Conservation (phyloP, 768 basidiomycete species). For the Tylopilus plumbeoviolaceoides region DNA sequence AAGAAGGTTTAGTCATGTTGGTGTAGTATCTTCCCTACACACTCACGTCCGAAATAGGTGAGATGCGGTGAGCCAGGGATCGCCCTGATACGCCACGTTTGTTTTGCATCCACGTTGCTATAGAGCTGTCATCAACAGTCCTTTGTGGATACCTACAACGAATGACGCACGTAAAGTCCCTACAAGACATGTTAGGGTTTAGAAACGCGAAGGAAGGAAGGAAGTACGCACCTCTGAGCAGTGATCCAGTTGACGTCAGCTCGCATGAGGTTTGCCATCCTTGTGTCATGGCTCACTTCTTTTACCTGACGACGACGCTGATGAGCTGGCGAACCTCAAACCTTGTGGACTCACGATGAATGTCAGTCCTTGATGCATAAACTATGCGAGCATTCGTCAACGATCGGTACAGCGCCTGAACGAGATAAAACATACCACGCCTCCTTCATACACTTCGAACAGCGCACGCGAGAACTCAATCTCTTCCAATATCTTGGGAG, state of each 20-base stretch:
- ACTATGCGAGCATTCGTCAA: slow-evolving; percentile 40
- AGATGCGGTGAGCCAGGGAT: slow-evolving; percentile 52
- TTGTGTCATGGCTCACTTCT: slow-evolving; percentile 77
- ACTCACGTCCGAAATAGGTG: slow-evolving; percentile 72
- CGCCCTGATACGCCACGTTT: slow-evolving; percentile 70
- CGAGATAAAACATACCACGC: slow-evolving; percentile 49
- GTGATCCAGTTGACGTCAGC: slow-evolving; percentile 88
- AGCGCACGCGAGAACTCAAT: slow-evolving; percentile 78
- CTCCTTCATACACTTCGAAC: slow-evolving; percentile 89
- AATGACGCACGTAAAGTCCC: slow-evolving; percentile 68
- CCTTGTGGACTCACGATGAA: slow-evolving; percentile 53
- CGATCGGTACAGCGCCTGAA: not conserved
- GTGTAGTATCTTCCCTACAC: not conserved
- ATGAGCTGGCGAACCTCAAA: slow-evolving; percentile 1
- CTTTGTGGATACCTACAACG: not conserved
- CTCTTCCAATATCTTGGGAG: slow-evolving; percentile 61
- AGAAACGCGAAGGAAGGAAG: not conserved
- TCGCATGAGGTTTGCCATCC: slow-evolving; percentile 62
- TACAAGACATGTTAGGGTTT: slow-evolving; percentile 20
- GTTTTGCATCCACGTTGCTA: slow-evolving; percentile 74
- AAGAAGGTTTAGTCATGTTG: not conserved
- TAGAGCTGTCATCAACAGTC: not conserved
- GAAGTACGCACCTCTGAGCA: slow-evolving; percentile 48
- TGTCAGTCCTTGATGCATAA: slow-evolving; percentile 82
- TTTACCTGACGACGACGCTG: slow-evolving; percentile 46